These are phyloP conservation scores for Pythium dissotocum DNA, from an alignment of 352 stramenopile genomes.

Conservation along the genomic window DNA sequence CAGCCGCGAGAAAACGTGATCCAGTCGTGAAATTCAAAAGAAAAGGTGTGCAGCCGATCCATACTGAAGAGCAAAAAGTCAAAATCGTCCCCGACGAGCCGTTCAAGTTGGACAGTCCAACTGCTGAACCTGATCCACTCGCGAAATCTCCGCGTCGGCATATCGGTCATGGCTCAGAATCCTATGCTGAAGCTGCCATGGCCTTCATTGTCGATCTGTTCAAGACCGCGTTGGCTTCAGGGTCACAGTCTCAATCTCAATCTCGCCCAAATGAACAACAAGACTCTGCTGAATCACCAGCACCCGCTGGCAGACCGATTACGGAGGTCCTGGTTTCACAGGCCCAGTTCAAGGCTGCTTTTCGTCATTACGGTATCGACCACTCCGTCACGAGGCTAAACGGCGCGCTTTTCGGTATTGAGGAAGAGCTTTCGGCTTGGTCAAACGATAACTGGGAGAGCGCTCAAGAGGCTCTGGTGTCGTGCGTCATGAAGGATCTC, in stretches of 20 bases:
- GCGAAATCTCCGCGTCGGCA: neutral
- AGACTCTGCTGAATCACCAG: neutral
- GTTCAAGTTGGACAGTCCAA: neutral
- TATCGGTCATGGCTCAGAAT: neutral
- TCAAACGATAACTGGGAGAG: constrained; percentile 6
- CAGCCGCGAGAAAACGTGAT: no score
- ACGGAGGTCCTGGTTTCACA: neutral
- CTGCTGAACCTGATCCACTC: neutral
- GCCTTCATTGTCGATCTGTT: neutral
- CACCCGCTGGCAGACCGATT: neutral
- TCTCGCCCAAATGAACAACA: neutral
- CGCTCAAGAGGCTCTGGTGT: neutral
- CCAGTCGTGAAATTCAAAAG: no score
- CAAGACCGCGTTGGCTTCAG: neutral
- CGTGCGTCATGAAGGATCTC: neutral
- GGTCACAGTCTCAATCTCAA: neutral
- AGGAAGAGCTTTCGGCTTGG: constrained; percentile 18
- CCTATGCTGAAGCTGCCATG: neutral
- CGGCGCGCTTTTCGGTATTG: constrained; percentile 11
- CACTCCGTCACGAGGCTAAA: constrained; percentile 17
- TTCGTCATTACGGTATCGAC: constrained; percentile 19
- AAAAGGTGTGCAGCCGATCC: no score
- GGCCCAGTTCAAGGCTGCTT: constrained; percentile 12
- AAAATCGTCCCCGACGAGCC: neutral
- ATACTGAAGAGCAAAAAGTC: neutral